Evolutionary conservation across 2,329 filamentous ascomycete genomes (phyloP), one percentile per base, ranked within the genome.

Genomic region (Aureobasidium sp.): DNA sequence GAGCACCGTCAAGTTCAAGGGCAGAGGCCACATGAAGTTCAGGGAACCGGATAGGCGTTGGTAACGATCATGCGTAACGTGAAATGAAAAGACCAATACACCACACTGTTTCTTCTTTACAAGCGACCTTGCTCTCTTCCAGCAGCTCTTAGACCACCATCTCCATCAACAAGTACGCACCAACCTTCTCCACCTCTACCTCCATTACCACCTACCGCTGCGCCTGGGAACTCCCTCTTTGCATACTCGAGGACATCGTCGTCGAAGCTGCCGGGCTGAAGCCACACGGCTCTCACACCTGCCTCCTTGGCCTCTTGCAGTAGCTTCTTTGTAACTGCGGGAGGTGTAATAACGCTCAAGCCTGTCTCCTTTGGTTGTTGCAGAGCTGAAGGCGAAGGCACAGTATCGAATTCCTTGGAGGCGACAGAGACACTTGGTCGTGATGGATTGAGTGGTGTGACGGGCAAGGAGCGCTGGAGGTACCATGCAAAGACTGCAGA

Each of bases 191-290:
- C 74, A 8, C 89, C 89, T 70, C 32, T 86, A 85, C 64, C 79
- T 84, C 85, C 81, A 2, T 81, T 89, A 42, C 80, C 88, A 45
- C 90, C 87, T 39, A 91, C 81, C 49, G 79, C 87, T 41, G 86
- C 85, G 66, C 85, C 78, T 3, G 71, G 72, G 69, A 94, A 96
- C 66, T 88, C 81, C 49, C 77, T 77, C 63, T 81, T 78, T 3
- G 90, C 91, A 73, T 83, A 91, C 44, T 81, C 77, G 65, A 96
- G 71, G 27, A 91, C 88, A 62, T 85, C 84, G 57, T 89, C 84
- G 71, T 96, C 86, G 71, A 89, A 97, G 16, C 86, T 92, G 1
- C 93, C 94, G 0, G 94, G 94, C 76, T 97, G 94, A 66, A 97
- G 77, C 89, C 90, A 96, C 5, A 96, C 86, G 30, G 89, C 83